Conservation (phyloP, 106 monocot species). For the Agapanthus africanus region DNA sequence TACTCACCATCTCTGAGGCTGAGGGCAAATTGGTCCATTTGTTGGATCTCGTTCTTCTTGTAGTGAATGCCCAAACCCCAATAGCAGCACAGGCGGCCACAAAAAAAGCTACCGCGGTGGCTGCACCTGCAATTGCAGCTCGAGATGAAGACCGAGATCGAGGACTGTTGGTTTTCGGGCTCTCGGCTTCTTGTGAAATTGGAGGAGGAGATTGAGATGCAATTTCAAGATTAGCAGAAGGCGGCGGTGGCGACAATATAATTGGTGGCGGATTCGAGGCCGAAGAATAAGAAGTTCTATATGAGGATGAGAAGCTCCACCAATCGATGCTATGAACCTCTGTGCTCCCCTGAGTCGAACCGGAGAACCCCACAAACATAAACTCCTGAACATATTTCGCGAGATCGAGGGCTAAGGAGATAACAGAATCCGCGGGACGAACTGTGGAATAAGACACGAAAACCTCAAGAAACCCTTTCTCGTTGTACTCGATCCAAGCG, state of each 20-base stretch:
- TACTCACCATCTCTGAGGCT: conserved; percentile 44
- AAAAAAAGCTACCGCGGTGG: conserved; percentile 71
- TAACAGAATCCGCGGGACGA: conserved; percentile 39
- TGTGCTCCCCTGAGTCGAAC: conserved; percentile 90
- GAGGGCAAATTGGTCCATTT: conserved; percentile 19
- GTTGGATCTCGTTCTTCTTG: conserved; percentile 15
- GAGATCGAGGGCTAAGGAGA: conserved; percentile 61
- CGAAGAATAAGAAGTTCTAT: not conserved
- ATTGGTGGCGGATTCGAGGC: conserved; percentile 2
- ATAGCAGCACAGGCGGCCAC: conserved; percentile 49
- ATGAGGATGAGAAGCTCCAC: conserved; percentile 76
- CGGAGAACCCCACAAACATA: conserved; percentile 88
- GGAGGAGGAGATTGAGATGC: conserved; percentile 14
- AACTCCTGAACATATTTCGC: conserved; percentile 34
- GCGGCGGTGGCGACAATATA: conserved; percentile 5
- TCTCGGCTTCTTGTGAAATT: conserved; percentile 16
- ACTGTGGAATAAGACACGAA: conserved; percentile 69
- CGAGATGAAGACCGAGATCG: conserved; percentile 30
- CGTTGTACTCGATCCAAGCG: conserved; percentile 73
- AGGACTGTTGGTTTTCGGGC: conserved; percentile 9
- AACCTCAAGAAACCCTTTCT: conserved; percentile 31
- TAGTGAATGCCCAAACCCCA: conserved; percentile 40
- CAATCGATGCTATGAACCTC: conserved; percentile 83
- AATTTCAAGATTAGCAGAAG: not conserved
- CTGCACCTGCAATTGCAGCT: conserved; percentile 75